These are phyloP conservation scores for Chaetomiaceae sp. DNA, from an alignment of 2,329 filamentous ascomycete species.

Conservation along the genomic window DNA sequence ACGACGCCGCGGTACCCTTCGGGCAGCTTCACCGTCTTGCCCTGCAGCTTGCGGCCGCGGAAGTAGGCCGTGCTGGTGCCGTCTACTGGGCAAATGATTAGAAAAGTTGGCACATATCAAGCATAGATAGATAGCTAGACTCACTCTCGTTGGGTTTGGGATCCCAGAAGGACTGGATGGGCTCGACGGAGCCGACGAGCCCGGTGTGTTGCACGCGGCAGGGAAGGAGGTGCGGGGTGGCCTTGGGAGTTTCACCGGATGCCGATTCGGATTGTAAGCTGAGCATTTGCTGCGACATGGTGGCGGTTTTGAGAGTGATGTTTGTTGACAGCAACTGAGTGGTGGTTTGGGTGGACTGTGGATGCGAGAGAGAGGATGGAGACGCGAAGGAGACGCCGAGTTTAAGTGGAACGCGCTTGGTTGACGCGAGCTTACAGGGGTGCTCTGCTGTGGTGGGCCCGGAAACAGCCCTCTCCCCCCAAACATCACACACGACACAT, in stretches of 20 bases:
- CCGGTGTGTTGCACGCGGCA: conserved; percentile 78
- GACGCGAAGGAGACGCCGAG: background rate
- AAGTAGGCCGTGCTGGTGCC: conserved; percentile 59
- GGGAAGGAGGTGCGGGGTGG: conserved; percentile 68
- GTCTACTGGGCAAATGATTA: conserved; percentile 31
- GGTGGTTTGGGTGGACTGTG: background rate
- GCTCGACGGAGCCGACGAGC: conserved; percentile 62
- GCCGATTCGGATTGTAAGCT: conserved; percentile 28
- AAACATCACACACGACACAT: too few relatives aligned
- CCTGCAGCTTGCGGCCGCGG: conserved; percentile 73
- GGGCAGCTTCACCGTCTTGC: conserved; percentile 62
- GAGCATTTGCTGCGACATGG: conserved; percentile 41
- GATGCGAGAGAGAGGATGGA: background rate
- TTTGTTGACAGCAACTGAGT: too few relatives aligned
- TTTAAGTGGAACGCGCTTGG: too few relatives aligned
- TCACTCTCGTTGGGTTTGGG: conserved; percentile 38
- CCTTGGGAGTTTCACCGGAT: conserved; percentile 30
- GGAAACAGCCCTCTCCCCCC: too few relatives aligned
- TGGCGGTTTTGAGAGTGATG: background rate
- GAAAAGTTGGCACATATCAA: too few relatives aligned
- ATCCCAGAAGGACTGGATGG: conserved; percentile 64
- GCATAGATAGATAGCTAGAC: background rate
- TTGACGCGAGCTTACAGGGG: too few relatives aligned
- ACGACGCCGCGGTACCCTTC: conserved; percentile 65
- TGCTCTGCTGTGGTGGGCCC: too few relatives aligned